Evolutionary conservation across 306 rosid genomes (phyloP), one percentile per base, ranked within the genome.

Genomic region (Quercus dentata): DNA sequence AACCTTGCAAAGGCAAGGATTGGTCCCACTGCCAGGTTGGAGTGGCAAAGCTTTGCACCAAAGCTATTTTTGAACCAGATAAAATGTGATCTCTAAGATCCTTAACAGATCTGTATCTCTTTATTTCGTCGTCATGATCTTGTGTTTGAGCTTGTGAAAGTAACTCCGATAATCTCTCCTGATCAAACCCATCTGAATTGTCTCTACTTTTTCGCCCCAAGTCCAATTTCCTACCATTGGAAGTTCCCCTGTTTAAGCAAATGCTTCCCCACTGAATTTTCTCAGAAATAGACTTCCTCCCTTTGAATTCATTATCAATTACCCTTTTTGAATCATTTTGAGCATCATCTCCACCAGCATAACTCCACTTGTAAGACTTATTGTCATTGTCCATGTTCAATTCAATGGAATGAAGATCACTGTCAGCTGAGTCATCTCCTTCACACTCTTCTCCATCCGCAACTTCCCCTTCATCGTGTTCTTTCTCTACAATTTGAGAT

Each of bases 361-460:
- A 92, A 74, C 87, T 86, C 97, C 99, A 92, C 71, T 83, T 83
- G 83, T 84, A 90, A 71, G 89, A 86, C 73, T 58, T 92, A 67
- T 62, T 89, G 69, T 67, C 78, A 74, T 87, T 85, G 70, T 92
- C 97, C 97, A 91, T 90, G 88, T 85, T 92, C 49, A 94, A 72
- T 74, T 94, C 99, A 62, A 94, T 94, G 28, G 99, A 94, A 77
- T 90, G 95, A n/a, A 92, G 92, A 80, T 92, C 97, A 71, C 95
- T 90, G 6, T 86, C 97, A 6, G 76, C 89, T 0, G 91, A 91
- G 27, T 88, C 91, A 5, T 88, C 88, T 72, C 87, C 89, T 19
- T 79, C 94, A 5, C 83, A 72, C 4, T 83, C 92, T 63, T 77
- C 81, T 57, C 77, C 86, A 31, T 86, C 72, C 33, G 74, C 83